These are phyloP conservation scores for Ophiostoma australiae DNA, from an alignment of 2,329 filamentous ascomycete genomes.

Conservation along the genomic window DNA sequence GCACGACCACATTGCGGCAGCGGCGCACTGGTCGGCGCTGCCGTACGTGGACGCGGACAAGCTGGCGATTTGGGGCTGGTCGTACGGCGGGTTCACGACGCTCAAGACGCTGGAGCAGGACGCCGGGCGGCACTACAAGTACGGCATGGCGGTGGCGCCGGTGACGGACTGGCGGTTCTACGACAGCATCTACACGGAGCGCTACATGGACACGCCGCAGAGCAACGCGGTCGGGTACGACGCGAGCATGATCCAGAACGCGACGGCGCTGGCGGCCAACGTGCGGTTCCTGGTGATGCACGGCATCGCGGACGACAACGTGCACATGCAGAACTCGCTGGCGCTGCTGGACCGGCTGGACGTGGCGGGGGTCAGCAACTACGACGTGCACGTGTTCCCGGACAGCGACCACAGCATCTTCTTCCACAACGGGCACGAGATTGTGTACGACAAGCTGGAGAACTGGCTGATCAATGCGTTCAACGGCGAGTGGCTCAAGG, in stretches of 20 bases:
- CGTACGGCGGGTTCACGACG: constrained; percentile 90
- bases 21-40: constrained; percentile 75
- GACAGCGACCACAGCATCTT: constrained; percentile 93
- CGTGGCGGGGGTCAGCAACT: constrained; percentile 76
- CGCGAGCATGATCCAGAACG: constrained; percentile 68
- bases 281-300: constrained; percentile 94
- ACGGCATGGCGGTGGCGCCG: constrained; percentile 96
- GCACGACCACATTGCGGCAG: constrained; percentile 84
- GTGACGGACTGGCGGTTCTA: constrained; percentile 99
- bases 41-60: constrained; percentile 75
- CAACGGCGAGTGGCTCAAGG: constrained; percentile 85
- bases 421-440: constrained; percentile 86
- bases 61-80: constrained; percentile 98
- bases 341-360: constrained; percentile 83
- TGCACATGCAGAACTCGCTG: constrained; percentile 92
- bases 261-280: constrained; percentile 65
- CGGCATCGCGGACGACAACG: constrained; percentile 93
- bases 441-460: constrained; percentile 84
- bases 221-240: constrained; percentile 74
- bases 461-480: constrained; percentile 97
- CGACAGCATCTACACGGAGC: constrained; percentile 88
- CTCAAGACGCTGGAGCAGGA: constrained; percentile 92
- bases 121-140: constrained; percentile 82
- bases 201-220: constrained; percentile 94
- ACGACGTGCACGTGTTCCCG: constrained; percentile 93